phyloP scores from a whole-genome alignment of 345 rosid genomes.

The Brassica nigra region DNA sequence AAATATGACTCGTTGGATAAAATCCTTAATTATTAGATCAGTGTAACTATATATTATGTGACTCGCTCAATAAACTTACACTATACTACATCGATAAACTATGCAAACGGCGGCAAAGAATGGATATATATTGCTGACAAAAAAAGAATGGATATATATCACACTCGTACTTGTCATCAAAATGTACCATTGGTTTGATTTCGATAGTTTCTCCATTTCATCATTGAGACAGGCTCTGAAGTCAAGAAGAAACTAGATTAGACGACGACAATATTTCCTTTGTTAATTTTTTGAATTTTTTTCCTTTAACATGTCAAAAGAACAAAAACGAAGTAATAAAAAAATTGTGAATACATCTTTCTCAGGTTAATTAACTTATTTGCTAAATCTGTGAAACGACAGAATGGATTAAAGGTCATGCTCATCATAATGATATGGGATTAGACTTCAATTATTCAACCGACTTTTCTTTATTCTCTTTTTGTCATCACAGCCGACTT shows the following conservation, averaged over 20 bases:
- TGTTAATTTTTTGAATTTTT: neutral
- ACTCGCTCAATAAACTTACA: neutral
- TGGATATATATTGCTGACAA: neutral
- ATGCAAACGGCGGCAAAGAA: slow-evolving; percentile 7
- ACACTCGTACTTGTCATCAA: slow-evolving; percentile 11
- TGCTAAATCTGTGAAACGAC: slow-evolving; percentile 1
- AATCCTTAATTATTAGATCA: neutral
- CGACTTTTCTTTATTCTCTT: neutral
- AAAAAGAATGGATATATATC: too few species aligned
- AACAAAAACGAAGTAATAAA: neutral
- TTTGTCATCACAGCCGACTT: slow-evolving; percentile 22
- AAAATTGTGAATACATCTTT: slow-evolving; percentile 2
- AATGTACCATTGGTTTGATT: neutral
- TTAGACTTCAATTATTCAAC: slow-evolving; percentile 25
- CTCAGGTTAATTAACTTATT: slow-evolving; percentile 3
- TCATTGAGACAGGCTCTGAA: neutral
- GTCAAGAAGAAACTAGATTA: slow-evolving; percentile 13
- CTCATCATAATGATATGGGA: slow-evolving; percentile 23
- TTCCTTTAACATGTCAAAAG: neutral
- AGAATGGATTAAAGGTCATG: slow-evolving; percentile 12
- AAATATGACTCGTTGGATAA: too few species aligned
- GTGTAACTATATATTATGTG: neutral
- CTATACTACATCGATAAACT: slow-evolving; percentile 16
- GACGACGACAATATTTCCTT: neutral
- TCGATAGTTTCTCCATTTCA: slow-evolving; percentile 12